Evolutionary conservation across 345 rosid genomes (phyloP).

Genomic region (Populus davidiana): DNA sequence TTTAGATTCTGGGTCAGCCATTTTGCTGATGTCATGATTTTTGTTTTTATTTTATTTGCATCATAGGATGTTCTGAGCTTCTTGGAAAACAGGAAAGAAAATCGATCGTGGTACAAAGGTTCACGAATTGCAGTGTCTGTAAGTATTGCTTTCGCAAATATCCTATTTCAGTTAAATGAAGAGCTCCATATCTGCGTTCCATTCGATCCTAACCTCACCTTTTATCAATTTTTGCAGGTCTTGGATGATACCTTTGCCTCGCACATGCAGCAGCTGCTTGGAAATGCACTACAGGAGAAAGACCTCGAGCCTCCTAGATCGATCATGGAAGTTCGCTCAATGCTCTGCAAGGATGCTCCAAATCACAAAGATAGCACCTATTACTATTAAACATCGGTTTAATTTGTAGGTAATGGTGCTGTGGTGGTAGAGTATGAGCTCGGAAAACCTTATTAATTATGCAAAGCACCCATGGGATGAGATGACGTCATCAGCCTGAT

Average conservation of each 20-base stretch:
- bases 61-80: constrained; percentile 76
- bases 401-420: not conserved
- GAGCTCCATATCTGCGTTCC: not conserved
- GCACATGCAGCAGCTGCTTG: constrained; percentile 89
- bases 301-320: constrained; percentile 95
- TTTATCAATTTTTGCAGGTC: constrained; percentile 47
- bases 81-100: constrained; percentile 93
- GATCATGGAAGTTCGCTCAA: constrained; percentile 80
- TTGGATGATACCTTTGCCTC: constrained; percentile 92
- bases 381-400: constrained; percentile 40
- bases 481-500: constrained; percentile 11
- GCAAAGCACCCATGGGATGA: constrained; percentile 6
- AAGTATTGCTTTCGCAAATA: constrained; percentile 33
- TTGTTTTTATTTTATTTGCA: not conserved
- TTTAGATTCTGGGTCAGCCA: no score
- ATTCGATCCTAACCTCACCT: not conserved
- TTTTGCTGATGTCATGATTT: not conserved
- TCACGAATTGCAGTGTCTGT: constrained; percentile 80
- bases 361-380: constrained; percentile 62
- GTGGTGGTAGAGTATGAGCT: no score
- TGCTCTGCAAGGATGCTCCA: constrained; percentile 84
- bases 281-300: constrained; percentile 74
- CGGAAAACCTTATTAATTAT: not conserved
- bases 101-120: constrained; percentile 94
- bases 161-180: not conserved